Conservation (phyloP, 2,329 filamentous ascomycete species). For the Pseudophaeomoniella oleicola region DNA sequence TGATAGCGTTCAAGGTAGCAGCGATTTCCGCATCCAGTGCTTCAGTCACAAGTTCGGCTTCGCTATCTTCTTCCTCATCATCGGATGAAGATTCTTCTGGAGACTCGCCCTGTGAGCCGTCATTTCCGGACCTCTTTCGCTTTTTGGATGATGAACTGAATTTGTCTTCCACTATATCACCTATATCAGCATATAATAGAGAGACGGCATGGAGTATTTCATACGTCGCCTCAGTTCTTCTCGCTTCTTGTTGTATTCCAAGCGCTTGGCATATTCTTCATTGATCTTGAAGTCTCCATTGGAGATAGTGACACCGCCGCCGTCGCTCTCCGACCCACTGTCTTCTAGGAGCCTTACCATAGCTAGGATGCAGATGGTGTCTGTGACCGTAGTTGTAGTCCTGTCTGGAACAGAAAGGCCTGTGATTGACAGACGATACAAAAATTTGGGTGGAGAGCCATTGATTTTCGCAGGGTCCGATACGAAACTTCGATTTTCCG, state of each 20-base stretch:
- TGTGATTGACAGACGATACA: no score
- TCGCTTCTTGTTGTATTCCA: constrained; percentile 95
- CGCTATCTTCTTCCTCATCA: constrained; percentile 70
- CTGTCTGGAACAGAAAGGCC: no score
- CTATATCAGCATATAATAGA: constrained; percentile 10
- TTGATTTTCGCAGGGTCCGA: no score
- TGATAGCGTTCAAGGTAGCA: constrained; percentile 74
- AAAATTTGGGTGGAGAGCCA: no score
- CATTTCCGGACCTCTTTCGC: constrained; percentile 25
- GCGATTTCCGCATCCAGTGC: constrained; percentile 76
- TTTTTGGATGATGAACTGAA: constrained; percentile 40
- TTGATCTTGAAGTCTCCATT: constrained; percentile 59
- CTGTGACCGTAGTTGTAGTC: no score
- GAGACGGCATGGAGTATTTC: constrained; percentile 5
- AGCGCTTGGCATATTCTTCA: constrained; percentile 72
- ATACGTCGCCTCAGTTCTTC: constrained; percentile 56
- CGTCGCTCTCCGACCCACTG: constrained; percentile 22
- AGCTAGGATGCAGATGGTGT: no score
- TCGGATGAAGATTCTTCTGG: constrained; percentile 52
- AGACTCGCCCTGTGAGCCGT: constrained; percentile 32
- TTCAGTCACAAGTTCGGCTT: constrained; percentile 73
- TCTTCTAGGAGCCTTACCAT: constrained; percentile 25
- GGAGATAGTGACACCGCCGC: constrained; percentile 22
- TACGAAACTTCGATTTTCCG: no score
- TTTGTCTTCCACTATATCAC: constrained; percentile 67